Base-by-base conservation (phyloP, 2,329 filamentous ascomycete genomes). In the Trichophyton benhamiae region DNA sequence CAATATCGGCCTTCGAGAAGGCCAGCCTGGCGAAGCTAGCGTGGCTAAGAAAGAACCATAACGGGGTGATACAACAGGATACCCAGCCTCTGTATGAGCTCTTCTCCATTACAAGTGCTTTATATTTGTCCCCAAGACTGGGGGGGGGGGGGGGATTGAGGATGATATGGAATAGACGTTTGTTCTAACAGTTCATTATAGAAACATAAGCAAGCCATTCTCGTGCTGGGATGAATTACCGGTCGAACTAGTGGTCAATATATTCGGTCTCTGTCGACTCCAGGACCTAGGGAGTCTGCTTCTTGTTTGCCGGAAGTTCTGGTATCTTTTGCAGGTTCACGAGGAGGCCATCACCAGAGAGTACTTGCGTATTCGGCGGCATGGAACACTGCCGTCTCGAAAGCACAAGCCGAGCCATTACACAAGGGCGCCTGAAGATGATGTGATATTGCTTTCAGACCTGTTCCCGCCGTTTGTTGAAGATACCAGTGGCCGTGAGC, bases 401-500 rank as follows among this genome's bases (percentile, higher is more conserved):
- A 71, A 74, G 48, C 68, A 72, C 49, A 64, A 66, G 60, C 70
- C 72, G 41, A 68, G 67, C 57, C 70, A 64, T 22, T 75, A 76
- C 66, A 76, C 74, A 38, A 69, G 74, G 52, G 73, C 72, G 44
- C 74, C 75, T 3, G 69, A 74, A 63, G 75, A 77, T 62, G 74
- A 77, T 67, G 74, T 75, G 41, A 71, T 77, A 42, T 70, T 77
- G 25, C 66, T 77, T 15, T 76, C 75, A 9, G 75, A 77, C 63
- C 66, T 77, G 6, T 77, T 77, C 57, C 74, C 72, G 3, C 75
- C 75, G 0, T 65, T 69, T 4, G 71, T 70, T 44, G 72, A 71
- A 46, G 70, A 70, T 9, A 69, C 70, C 46, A 71, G 71, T 9
- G n/a, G 20, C 30, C 27, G 33, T 9, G 69, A 75, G 60, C 66